These are phyloP conservation scores for Saccharomycopsis schoenii DNA, from an alignment of 805 yeast genomes.

Conservation along the genomic window DNA sequence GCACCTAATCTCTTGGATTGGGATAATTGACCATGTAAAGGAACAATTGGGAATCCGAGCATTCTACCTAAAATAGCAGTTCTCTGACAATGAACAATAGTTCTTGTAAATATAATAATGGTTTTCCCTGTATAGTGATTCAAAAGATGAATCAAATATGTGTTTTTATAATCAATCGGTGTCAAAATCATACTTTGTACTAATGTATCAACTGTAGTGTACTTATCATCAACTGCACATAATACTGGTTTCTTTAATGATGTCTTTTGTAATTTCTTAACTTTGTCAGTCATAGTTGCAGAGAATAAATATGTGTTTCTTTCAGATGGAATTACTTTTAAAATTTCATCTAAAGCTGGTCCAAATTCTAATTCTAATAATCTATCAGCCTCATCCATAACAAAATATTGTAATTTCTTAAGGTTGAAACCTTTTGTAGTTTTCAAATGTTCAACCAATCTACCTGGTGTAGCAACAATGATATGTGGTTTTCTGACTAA, in stretches of 20 bases:
- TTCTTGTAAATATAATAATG: slow-evolving; percentile 81
- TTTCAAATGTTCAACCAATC: slow-evolving; percentile 88
- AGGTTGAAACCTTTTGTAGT: slow-evolving; percentile 84
- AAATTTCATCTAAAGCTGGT: slow-evolving; percentile 80
- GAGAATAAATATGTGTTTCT: slow-evolving; percentile 76
- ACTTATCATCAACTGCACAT: slow-evolving; percentile 80
- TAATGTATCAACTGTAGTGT: slow-evolving; percentile 90
- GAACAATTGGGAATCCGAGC: slow-evolving; percentile 81
- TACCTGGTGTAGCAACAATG: slow-evolving; percentile 91
- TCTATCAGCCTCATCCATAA: slow-evolving; percentile 97
- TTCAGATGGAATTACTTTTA: slow-evolving; percentile 74
- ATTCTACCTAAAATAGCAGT: slow-evolving; percentile 72
- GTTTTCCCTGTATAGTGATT: slow-evolving; percentile 82
- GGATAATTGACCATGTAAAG: slow-evolving; percentile 85
- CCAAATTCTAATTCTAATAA: slow-evolving; percentile 94
- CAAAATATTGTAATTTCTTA: slow-evolving; percentile 67
- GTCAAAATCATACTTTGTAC: slow-evolving; percentile 82
- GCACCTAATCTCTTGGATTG: slow-evolving; percentile 82
- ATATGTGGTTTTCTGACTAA: slow-evolving; percentile 90
- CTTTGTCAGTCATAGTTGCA: slow-evolving; percentile 95
- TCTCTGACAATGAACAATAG: slow-evolving; percentile 92
- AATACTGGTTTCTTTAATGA: slow-evolving; percentile 81
- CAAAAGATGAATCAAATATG: slow-evolving; percentile 69
- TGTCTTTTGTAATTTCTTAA: slow-evolving; percentile 90
- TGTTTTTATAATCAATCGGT: slow-evolving; percentile 88